Conservation (phyloP, 2,329 filamentous ascomycete species). For the Exophiala calicioides region DNA sequence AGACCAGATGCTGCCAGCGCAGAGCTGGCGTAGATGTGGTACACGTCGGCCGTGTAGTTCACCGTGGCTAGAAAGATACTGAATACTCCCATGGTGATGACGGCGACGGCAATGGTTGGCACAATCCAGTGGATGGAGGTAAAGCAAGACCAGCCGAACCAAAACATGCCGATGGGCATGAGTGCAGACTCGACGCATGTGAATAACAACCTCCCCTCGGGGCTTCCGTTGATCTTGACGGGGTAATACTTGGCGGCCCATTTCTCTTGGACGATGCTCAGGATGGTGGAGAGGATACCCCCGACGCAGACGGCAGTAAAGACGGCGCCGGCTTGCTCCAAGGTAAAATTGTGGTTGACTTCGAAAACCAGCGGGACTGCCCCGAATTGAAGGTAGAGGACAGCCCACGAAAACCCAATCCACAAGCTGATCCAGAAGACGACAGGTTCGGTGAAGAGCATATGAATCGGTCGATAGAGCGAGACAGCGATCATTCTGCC, state of each 20-base stretch:
- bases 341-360: conserved; percentile 65
- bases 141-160: conserved; percentile 68
- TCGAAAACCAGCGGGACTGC: conserved; percentile 77
- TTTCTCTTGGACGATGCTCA: conserved; percentile 73
- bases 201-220: conserved; percentile 81
- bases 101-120: conserved; percentile 67
- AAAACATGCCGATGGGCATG: conserved; percentile 76
- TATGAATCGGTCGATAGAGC: conserved; percentile 36
- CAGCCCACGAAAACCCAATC: conserved; percentile 86
- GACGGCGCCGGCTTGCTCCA: conserved; percentile 67
- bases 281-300: conserved; percentile 63
- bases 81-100: conserved; percentile 83
- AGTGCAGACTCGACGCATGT: conserved; percentile 74
- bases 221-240: conserved; percentile 48
- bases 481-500: conserved; percentile 27
- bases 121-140: conserved; percentile 70
- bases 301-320: conserved; percentile 74
- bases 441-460: conserved; percentile 65
- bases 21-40: conserved; percentile 80
- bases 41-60: conserved; percentile 89
- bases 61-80: conserved; percentile 84
- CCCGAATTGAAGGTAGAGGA: conserved; percentile 81
- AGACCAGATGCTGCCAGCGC: conserved; percentile 86
- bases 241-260: conserved; percentile 35
- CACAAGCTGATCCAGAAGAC: conserved; percentile 77